Conservation (phyloP, 176 grass and related monocot genomes). For the Coix lacrymajobi region DNA sequence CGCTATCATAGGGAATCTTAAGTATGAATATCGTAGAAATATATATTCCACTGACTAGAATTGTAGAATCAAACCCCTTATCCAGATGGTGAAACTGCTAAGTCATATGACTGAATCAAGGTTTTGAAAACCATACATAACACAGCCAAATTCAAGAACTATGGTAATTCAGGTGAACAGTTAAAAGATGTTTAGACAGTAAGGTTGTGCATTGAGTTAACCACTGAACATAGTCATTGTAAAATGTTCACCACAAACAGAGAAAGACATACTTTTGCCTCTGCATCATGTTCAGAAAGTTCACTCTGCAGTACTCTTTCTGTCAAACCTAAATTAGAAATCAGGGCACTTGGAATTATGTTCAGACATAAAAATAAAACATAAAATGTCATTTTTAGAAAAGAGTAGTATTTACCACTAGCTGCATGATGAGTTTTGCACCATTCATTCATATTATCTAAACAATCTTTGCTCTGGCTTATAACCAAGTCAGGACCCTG, state of each 20-base stretch:
- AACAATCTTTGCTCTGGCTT: conserved; percentile 60
- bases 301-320: conserved; percentile 58
- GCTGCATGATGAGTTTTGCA: conserved; percentile 68
- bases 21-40: background rate
- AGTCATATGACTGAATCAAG: background rate
- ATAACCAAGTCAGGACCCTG: conserved; percentile 91
- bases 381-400: conserved; percentile 4
- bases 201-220: background rate
- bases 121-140: background rate
- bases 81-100: background rate
- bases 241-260: background rate
- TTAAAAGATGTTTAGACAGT: background rate
- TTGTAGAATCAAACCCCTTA: background rate
- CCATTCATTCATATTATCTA: conserved; percentile 90
- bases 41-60: background rate
- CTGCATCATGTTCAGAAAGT: conserved; percentile 61
- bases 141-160: background rate
- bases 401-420: conserved; percentile 53
- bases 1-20: background rate
- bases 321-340: conserved; percentile 60
- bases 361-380: background rate
- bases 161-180: background rate
- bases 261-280: conserved; percentile 59
- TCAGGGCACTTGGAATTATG: background rate
- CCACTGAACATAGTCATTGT: background rate